Base-by-base conservation (phyloP, 2,329 filamentous ascomycete species). In the Cylindrodendrum hubeiense region DNA sequence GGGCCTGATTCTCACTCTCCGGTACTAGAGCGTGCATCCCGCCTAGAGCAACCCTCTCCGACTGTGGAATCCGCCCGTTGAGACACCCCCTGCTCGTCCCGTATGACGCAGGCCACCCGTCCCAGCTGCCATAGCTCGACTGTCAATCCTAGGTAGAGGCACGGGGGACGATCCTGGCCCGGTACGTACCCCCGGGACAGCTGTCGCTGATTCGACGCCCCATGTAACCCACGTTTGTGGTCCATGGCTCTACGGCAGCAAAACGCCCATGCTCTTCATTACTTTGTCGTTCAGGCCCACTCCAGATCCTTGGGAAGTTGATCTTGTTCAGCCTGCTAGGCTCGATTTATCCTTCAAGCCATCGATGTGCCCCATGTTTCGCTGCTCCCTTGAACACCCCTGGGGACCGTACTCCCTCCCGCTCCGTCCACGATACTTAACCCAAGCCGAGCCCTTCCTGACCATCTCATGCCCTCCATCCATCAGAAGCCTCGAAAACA, bases 331-430 rank as follows among this genome's bases (percentile, higher is more conserved):
- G 67, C 67, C 71, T 73, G 65, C 74, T 75, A 76, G 72, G 71
- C 76, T 77, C 75, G 76, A 77, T 79, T 79, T 77, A 76, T 77
- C 75, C 76, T 78, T 75, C 70, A 73, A 74, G 69, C 77, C 76
- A 73, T 75, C 75, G 73, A 74, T 71, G 65, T 73, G 73, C 71
- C 73, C 72, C 70, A 74, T 74, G 76, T 75, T 75, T 75, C 72
- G 72, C 71, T 72, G 69, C 73, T 75, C 76, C 75, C 76, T 77
- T 73, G 65, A 72, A 70, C 66, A 68, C 73, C 73, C 73, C 67
- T 67, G 56, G 67, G 63, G 43, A 52, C 21, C 57, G 66, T 65
- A 71, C 56, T 69, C 69, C 51, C 44, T 60, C 57, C 52, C 54
- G 39, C 41, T 51, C 49, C 65, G 67, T 71, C 70, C 60, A 69